phyloP scores from a whole-genome alignment of 805 yeast genomes.

The Yamadazyma sp. region DNA sequence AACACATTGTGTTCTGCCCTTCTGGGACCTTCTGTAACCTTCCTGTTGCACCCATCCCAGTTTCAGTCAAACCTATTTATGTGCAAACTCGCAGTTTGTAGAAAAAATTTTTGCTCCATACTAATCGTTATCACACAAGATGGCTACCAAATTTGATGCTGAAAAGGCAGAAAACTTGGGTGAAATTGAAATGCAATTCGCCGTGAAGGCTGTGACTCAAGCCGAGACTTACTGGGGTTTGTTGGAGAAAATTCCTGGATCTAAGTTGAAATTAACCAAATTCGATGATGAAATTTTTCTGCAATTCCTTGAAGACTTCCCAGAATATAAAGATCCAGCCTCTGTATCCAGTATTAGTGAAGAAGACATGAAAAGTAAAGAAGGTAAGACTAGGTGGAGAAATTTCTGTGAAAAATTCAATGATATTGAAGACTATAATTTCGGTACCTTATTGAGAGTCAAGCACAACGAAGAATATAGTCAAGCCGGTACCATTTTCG shows the following conservation, averaged over 20 bases:
- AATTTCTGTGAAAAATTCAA: conserved; percentile 79
- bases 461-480: conserved; percentile 71
- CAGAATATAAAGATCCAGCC: conserved; percentile 73
- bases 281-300: conserved; percentile 70
- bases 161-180: conserved; percentile 93
- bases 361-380: conserved; percentile 74
- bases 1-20: no score
- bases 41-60: conserved; percentile 1
- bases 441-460: conserved; percentile 89
- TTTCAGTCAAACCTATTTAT: not conserved
- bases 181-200: conserved; percentile 90
- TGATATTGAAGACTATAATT: conserved; percentile 86
- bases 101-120: conserved; percentile 5
- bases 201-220: conserved; percentile 95
- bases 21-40: no score
- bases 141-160: conserved; percentile 62
- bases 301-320: conserved; percentile 67
- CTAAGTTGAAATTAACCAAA: conserved; percentile 69
- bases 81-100: conserved; percentile 5
- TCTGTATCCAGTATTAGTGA: conserved; percentile 63
- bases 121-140: conserved; percentile 11
- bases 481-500: conserved; percentile 83
- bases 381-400: conserved; percentile 91
- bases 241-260: conserved; percentile 72
- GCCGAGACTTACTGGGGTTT: conserved; percentile 92